These are phyloP conservation scores for Pichia cabralensis DNA, from an alignment of 805 yeast genomes.

Conservation along the genomic window DNA sequence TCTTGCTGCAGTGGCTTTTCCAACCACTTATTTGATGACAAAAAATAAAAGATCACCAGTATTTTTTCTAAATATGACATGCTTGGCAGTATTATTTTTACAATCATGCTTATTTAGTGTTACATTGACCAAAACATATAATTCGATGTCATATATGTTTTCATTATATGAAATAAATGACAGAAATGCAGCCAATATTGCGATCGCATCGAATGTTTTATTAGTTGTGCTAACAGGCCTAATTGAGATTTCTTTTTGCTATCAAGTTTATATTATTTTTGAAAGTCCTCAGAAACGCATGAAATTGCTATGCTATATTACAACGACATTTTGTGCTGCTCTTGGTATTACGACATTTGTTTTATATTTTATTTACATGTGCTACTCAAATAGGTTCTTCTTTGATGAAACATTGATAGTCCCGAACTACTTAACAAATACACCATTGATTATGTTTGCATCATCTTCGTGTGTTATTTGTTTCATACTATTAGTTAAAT, in stretches of 20 bases:
- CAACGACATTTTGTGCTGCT: constrained; percentile 30
- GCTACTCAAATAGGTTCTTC: constrained; percentile 31
- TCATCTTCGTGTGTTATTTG: constrained; percentile 58
- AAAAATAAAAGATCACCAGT: constrained; percentile 54
- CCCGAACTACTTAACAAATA: constrained; percentile 34
- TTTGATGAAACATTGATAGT: constrained; percentile 15
- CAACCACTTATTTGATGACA: constrained; percentile 38
- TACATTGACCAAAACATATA: constrained; percentile 43
- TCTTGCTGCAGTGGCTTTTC: constrained; percentile 37
- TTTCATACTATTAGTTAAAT: constrained; percentile 50
- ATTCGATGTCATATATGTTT: constrained; percentile 36
- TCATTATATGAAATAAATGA: constrained; percentile 36
- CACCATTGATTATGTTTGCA: constrained; percentile 56
- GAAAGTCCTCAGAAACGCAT: constrained; percentile 37
- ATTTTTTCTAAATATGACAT: constrained; percentile 59
- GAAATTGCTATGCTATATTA: constrained; percentile 29
- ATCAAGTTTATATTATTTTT: constrained; percentile 67
- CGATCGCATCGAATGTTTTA: constrained; percentile 54
- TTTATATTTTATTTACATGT: constrained; percentile 46
- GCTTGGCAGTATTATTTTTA: constrained; percentile 45
- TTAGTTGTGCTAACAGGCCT: constrained; percentile 49
- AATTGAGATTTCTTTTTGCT: constrained; percentile 56
- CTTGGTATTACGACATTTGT: constrained; percentile 48
- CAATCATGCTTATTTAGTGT: constrained; percentile 52
- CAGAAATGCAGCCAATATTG: constrained; percentile 31